Evolutionary conservation across 352 stramenopile species (phyloP), one percentile per base, ranked within the genome.

Genomic region (Thraustotheca clavata): DNA sequence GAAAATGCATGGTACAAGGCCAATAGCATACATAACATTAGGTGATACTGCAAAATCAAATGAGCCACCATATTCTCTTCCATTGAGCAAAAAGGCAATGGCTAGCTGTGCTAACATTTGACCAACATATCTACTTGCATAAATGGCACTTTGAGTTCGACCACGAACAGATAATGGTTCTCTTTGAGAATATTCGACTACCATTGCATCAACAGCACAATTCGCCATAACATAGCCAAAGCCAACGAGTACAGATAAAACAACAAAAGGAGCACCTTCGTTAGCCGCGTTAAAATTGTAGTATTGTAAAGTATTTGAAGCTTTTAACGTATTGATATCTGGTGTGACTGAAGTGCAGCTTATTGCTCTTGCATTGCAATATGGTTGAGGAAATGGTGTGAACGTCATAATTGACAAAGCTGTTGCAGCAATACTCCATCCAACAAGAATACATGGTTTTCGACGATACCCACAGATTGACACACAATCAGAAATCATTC

Each of bases 401-500:
- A 38, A 36, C 31, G 52, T 46, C 16, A 61, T 20, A 2, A 47
- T 4, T 11, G 11, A 20, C 7, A 41, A 29, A 9, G 20, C 32
- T n/a, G 49, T 38, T 29, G 73, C 70, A 24, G 69, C 71, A 31
- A 79, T 59, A 29, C 22, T 59, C 73, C 73, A 79, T 12, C 73
- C 73, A 26, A 77, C 35, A 8, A 62, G 31, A 35, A 62, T 62
- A 35, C 52, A 62, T 3, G 31, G 9, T 39, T 62, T 62, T 22
- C 79, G 74, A 11, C 82, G 74, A 52, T 73, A 88, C 6, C 72
- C 73, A 50, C 66, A 78, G n/a, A 89, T 78, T 1, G 79, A 80
- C 31, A 87, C 79, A 39, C 75, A 86, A 60, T 88, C 78, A 0
- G 80, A 84, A 3, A 80, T 32, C 40, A 88, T 73, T 18, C 79